Percentiles rank a stretch among this genome's conserved stretches.
Conservation (phyloP, 805 yeast species). For the Metschnikowia corniflorae region DNA sequence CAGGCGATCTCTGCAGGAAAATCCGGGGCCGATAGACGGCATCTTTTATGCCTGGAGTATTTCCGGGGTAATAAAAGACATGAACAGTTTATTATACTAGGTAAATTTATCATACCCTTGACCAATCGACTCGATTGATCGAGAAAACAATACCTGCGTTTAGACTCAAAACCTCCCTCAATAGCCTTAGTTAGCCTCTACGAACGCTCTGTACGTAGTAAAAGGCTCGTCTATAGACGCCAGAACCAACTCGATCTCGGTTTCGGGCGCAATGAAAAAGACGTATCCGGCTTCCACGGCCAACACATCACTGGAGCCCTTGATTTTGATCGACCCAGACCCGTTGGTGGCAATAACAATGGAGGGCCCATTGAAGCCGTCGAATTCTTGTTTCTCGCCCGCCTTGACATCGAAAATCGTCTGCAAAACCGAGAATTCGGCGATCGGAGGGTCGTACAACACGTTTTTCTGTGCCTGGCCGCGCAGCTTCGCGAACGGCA, state of each 20-base stretch:
- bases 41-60: no score
- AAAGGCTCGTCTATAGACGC: conserved; percentile 46
- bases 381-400: conserved; percentile 51
- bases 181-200: conserved; percentile 56
- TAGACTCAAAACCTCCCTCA: no score
- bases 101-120: no score
- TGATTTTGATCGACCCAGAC: conserved; percentile 52
- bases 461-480: conserved; percentile 62
- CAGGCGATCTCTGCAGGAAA: no score
- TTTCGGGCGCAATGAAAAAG: conserved; percentile 79
- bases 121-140: no score
- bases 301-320: conserved; percentile 29
- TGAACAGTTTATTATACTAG: no score
- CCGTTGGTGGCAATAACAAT: conserved; percentile 84
- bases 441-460: conserved; percentile 93
- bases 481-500: conserved; percentile 51
- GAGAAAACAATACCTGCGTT: no score
- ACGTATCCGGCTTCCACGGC: conserved; percentile 70
- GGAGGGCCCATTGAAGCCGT: conserved; percentile 79
- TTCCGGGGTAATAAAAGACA: no score
- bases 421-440: conserved; percentile 91
- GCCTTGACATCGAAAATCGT: conserved; percentile 52
- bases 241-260: conserved; percentile 57
- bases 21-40: no score
- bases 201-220: conserved; percentile 87